Conservation (phyloP, 768 basidiomycete species). For the Suillus tomentosus region DNA sequence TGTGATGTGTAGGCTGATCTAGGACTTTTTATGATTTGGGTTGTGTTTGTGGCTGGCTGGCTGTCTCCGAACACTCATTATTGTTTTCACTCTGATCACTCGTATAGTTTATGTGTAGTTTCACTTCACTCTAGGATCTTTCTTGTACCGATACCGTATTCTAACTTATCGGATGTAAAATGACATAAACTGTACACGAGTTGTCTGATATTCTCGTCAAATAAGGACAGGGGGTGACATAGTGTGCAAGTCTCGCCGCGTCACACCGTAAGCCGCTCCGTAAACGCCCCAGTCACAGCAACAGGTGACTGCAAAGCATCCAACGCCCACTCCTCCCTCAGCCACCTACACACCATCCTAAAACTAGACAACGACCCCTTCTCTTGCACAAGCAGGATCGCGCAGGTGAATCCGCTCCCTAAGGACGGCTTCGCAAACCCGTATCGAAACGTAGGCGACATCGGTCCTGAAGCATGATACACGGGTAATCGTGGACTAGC, state of each 20-base stretch:
- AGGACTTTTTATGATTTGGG: background rate
- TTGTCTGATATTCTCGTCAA: background rate
- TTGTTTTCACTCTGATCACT: background rate
- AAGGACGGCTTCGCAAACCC: constrained; percentile 29
- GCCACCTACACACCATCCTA: constrained; percentile 68
- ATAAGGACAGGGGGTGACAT: background rate
- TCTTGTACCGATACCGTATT: background rate
- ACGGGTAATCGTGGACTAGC: constrained; percentile 29
- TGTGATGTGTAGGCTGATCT: background rate
- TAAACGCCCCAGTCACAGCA: constrained; percentile 39
- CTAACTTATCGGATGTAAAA: constrained; percentile 4
- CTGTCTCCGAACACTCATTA: background rate
- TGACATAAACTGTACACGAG: background rate
- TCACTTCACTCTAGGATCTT: background rate
- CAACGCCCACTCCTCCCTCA: constrained; percentile 69
- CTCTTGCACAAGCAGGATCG: constrained; percentile 80
- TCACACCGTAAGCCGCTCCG: constrained; percentile 41
- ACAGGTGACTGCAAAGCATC: constrained; percentile 35
- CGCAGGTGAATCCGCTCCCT: constrained; percentile 49
- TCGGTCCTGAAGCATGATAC: constrained; percentile 28
- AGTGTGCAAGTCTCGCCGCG: background rate
- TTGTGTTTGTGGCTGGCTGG: background rate
- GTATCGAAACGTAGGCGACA: constrained; percentile 27
- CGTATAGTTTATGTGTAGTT: constrained; percentile 1
- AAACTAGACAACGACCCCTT: constrained; percentile 91